Evolutionary conservation across 257 asterid genomes (phyloP).

Genomic region (Solanum ossicruentum): DNA sequence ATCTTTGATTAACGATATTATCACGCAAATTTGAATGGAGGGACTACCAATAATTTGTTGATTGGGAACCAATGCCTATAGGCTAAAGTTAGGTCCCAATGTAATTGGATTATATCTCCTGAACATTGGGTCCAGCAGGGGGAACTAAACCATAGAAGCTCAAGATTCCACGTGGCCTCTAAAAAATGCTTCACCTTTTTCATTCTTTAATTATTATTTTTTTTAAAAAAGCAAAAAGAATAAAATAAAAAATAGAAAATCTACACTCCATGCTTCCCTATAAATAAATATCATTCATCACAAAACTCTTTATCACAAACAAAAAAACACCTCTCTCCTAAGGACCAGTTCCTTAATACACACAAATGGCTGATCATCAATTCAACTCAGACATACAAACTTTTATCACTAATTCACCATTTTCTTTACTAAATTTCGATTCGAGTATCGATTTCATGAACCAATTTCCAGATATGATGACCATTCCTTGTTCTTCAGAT

Average conservation of each 20-base stretch:
- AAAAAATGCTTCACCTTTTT: slow-evolving; percentile 2
- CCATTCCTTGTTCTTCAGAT: slow-evolving; percentile 6
- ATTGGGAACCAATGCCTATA: neutral
- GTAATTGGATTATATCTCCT: slow-evolving; percentile 35
- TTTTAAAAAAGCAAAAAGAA: neutral
- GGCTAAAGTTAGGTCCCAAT: neutral
- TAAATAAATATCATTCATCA: slow-evolving; percentile 2
- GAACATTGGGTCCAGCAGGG: slow-evolving; percentile 21
- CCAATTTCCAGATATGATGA: slow-evolving; percentile 25
- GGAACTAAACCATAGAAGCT: slow-evolving; percentile 18
- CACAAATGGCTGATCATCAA: slow-evolving; percentile 28
- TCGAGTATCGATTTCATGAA: slow-evolving; percentile 22
- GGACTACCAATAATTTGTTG: neutral
- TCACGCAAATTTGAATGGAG: too few relatives aligned
- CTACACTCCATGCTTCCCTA: neutral
- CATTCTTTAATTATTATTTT: neutral
- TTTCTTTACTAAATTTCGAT: slow-evolving; percentile 32
- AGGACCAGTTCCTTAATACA: neutral
- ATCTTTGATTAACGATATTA: too few relatives aligned
- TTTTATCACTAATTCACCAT: slow-evolving; percentile 9
- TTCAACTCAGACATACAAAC: slow-evolving; percentile 16
- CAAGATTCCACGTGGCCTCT: slow-evolving; percentile 30
- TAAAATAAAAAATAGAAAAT: neutral
- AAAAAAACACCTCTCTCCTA: neutral
- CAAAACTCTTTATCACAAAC: neutral